Base-by-base conservation (phyloP, 306 rosid genomes). In the Gynostemma pentaphyllum region DNA sequence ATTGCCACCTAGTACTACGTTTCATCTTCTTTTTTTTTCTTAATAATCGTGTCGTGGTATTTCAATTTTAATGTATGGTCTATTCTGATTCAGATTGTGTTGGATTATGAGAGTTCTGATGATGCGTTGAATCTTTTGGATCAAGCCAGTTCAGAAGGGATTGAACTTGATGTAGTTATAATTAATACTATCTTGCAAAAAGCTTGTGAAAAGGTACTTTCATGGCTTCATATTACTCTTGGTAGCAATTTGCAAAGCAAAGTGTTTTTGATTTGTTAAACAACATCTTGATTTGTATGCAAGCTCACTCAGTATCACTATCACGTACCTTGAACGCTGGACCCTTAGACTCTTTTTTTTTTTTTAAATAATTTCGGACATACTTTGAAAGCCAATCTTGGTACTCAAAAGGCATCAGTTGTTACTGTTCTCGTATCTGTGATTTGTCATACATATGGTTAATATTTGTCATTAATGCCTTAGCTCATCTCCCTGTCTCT, bases 151-250 rank as follows among this genome's bases (percentile, higher is more conserved):
- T 71, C 77, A 19, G 83, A 85, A 79, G 85, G 84, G 70, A 68
- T 68, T 59, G 64, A 73, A 59, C 78, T 80, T 72, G 94, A 91
- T 80, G 71, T 74, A 1, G 23, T 80, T 46, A 45, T 80, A 70
- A 83, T 81, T 65, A 91, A 91, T 75, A 81, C 79, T 2, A 68
- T 91, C 77, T 79, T 91, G 70, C 42, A 30, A 60, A 53, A 74
- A 75, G 87, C 96, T 66, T 55, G 68, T 74, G 67, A 67, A 72
- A 73, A 62, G 95, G 97, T 90, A 82, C 55, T n/a, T 53, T 32
- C 14, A 60, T 49, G 64, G 64, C 52, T 45, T 67, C 39, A 30
- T 54, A 41, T 54, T 41, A 15, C 61, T 27, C 61, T 28, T 54
- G 11, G 42, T 3, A 28, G 54, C 22, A 53, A 15, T 26, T 26